These are phyloP conservation scores for Leccinum aurantiacum DNA, from an alignment of 768 basidiomycete genomes.

Conservation along the genomic window DNA sequence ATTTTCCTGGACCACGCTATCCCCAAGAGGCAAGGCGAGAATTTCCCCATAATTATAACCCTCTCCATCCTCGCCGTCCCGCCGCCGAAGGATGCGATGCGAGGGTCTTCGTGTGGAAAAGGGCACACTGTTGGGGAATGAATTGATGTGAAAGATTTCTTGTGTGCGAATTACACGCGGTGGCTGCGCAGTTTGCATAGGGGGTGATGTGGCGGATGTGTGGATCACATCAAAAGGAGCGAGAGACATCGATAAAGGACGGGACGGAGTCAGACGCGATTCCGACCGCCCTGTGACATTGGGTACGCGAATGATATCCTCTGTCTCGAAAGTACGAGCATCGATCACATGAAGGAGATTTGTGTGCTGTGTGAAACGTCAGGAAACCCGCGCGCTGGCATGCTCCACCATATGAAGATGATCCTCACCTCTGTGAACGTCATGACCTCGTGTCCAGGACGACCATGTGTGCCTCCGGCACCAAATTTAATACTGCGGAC, in stretches of 20 bases:
- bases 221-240: conserved; percentile 12
- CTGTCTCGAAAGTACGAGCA: conserved; percentile 80
- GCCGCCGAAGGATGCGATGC: conserved; percentile 21
- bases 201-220: conserved; percentile 10
- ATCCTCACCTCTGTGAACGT: conserved; percentile 81
- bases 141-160: conserved; percentile 51
- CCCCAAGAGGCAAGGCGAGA: conserved; percentile 57
- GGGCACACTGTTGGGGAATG: conserved; percentile 13
- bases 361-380: conserved; percentile 59
- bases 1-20: conserved; percentile 54
- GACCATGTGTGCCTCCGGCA: conserved; percentile 49
- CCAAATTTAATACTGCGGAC: conserved; percentile 86
- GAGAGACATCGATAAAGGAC: conserved; percentile 13
- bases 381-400: neutral
- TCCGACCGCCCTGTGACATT: conserved; percentile 28
- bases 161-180: conserved; percentile 48
- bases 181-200: conserved; percentile 20
- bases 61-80: conserved; percentile 32
- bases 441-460: conserved; percentile 69
- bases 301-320: conserved; percentile 65
- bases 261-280: conserved; percentile 13
- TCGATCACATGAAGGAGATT: conserved; percentile 82
- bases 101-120: conserved; percentile 22
- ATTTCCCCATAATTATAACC: conserved; percentile 44
- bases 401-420: neutral